Evolutionary conservation across 768 basidiomycete genomes (phyloP).

Genomic region (Sarcomyxa edulis): DNA sequence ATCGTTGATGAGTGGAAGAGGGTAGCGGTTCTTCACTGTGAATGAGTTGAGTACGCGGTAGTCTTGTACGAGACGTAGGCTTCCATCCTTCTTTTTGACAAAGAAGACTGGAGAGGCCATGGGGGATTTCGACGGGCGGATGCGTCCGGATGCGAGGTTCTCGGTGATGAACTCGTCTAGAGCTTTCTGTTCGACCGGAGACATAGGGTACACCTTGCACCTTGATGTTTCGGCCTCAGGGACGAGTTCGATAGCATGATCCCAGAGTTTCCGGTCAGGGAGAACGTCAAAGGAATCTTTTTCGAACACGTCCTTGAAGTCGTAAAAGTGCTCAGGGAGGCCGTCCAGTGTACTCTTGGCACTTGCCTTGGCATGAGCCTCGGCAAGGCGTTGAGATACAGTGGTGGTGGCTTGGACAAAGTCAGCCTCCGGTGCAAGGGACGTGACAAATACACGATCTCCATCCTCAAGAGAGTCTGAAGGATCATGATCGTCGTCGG

Average conservation of each 20-base stretch:
- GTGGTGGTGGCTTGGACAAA: too few relatives aligned
- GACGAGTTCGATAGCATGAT: constrained; percentile 29
- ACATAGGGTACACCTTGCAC: too few relatives aligned
- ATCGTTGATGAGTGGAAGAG: constrained; percentile 25
- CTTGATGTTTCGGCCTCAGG: constrained; percentile 19
- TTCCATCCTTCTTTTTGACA: constrained; percentile 18
- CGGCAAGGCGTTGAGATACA: too few relatives aligned
- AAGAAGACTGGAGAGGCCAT: constrained; percentile 20
- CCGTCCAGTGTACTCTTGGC: too few relatives aligned
- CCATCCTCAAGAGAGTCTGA: too few relatives aligned
- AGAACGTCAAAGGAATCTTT: constrained; percentile 19
- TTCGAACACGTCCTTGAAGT: too few relatives aligned
- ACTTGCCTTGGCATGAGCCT: too few relatives aligned
- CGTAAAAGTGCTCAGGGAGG: too few relatives aligned
- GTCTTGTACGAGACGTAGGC: constrained; percentile 23
- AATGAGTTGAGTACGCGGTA: constrained; percentile 27
- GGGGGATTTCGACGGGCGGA: constrained; percentile 19
- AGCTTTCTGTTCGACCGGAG: constrained; percentile 23
- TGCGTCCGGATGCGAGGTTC: constrained; percentile 18
- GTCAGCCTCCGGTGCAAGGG: too few relatives aligned
- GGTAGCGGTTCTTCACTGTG: constrained; percentile 29
- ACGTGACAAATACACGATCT: too few relatives aligned
- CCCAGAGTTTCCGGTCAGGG: constrained; percentile 24
- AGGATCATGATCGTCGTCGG: too few relatives aligned
- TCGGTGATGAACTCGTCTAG: constrained; percentile 21